Base-by-base conservation (phyloP, 2,329 filamentous ascomycete species). In the Elsinoe australis region DNA sequence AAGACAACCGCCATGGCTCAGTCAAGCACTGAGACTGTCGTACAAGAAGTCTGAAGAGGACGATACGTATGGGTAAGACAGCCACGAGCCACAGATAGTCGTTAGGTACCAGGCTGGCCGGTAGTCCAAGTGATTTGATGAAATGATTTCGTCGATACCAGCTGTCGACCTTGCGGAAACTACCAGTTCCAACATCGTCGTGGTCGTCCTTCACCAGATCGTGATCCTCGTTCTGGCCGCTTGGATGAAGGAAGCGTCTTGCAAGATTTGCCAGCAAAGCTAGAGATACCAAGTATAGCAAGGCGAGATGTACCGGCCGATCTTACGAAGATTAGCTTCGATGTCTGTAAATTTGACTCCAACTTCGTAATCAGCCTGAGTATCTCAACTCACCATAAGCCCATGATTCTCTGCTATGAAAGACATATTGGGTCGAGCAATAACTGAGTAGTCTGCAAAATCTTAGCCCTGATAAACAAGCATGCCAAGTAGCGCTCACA, bases 381-480 rank as follows among this genome's bases (percentile, higher is more conserved):
- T n/a, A n/a, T n/a, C n/a, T n/a, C n/a, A n/a, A 26, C 36, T n/a
- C 22, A 44, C 39, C 39, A 19, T 44, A 44, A 8, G 39, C 39
- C 39, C 39, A 44, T 14, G 39, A 44, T n/a, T 44, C 39, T 17
- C 18, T 14, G 24, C 24, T 32, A 14, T 31, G 24, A 15, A 44
- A 44, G 26, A 44, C 28, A 19, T 44, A 44, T 15, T 44, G 39
- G 10, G 39, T 44, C 7, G 39, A 44, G 15, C 39, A 44, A 24
- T 44, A 44, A 17, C 39, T 32, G 21, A 44, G 28, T 24, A 44
- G 28, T 44, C 39, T 44, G 26, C 39, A 18, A 14, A 19, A 32
- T 44, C 8, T 44, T 32, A 28, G 39, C 39, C 5, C 28, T 44
- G 12, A 14, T 31, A 14, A 8, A 24, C 24, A 29, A 5, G 24